Evolutionary conservation across 176 grass and related monocot species (phyloP), one percentile per base, ranked within the genome.

Genomic region (Cenchrus fungigraminus): DNA sequence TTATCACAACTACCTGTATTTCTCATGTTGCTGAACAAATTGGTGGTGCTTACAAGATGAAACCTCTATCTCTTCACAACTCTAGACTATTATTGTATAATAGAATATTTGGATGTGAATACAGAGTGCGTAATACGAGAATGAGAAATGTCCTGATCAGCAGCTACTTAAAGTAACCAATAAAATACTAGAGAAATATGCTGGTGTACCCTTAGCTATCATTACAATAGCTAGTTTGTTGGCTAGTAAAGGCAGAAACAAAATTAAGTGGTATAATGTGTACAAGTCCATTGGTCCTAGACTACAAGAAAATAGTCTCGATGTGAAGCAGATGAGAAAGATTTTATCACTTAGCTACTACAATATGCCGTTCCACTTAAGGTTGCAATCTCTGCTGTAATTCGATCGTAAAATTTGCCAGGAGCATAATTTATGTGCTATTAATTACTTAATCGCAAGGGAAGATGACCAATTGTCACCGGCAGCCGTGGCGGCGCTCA

Each of bases 151-250:
- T 44, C 43, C 43, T 44, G 43, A 44, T 44, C 43, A 44, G 43
- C 43, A 68, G 3, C 16, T 40, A 0, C 9, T 0, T 0, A 17
- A 84, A 37, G 3, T 74, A 65, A 65, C 12, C 1, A 8, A 37
- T 9, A 84, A 4, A 75, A 84, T 65, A 65, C 19, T 84, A 16
- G 8, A 54, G 19, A 84, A 75, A 65, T 84, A 71, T 53, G 59
- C 57, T 8, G 71, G 82, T 75, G 59, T 84, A 0, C 82, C 82
- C 1, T 65, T 84, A 15, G 82, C 82, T 51, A 84, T 84, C 15
- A 28, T 84, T 54, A 54, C 31, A 0, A 75, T 84, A 49, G 40
- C 76, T 78, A 63, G 76, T 63, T 0, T 78, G 12, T 11, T 78
- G 9, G 20, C n/a, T 5, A 16, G 12, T 54, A 84, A 84, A 32